Base-by-base conservation (phyloP, 805 yeast species). In the Metschnikowia noctiluminum region DNA sequence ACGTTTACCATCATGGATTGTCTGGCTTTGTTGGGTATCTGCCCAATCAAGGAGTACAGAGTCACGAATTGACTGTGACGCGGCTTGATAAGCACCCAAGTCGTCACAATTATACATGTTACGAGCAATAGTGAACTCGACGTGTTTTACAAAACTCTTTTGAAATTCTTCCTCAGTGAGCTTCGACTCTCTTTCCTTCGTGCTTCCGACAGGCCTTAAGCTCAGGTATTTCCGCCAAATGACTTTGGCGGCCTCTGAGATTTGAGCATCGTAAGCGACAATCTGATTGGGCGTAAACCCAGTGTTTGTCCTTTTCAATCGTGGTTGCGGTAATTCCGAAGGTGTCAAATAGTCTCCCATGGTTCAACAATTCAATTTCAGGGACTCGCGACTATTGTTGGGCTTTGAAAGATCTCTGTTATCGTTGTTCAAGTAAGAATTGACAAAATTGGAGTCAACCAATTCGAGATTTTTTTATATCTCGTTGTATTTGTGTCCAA, bases 261-360 rank as follows among this genome's bases (percentile, higher is more conserved):
- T 89, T 30, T 81, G 75, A 37, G 89, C 81, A 63, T 90, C 96
- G 62, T 87, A 84, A 35, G 88, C 80, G 59, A 84, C 82, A 59
- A 90, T 87, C 66, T 90, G 96, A 57, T 87, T 86, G 10, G 96
- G 96, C 4, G 96, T 83, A 68, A 90, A 87, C 31, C 97, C 97
- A 0, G 96, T 88, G 59, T 88, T 77, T 40, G 96, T 82, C 61
- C 97, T 78, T 62, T 83, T 76, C 60, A 85, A 84, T 47, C 64
- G 64, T 40, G 76, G 74, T 41, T 58, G 66, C 15, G 76, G 76
- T 52, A 70, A 56, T 35, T 64, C 66, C 28, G 67, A 38, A 15
- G 74, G 74, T 35, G 74, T 69, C 43, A 67, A 61, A 52, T 64
- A 68, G 57, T 68, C 74, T 45, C 70, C 64, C 72, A 69, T 67